Percentiles rank a stretch among this genome's conserved stretches.
Evolutionary conservation across 2,329 filamentous ascomycete species (phyloP).

Genomic region (Thelonectria blattea): DNA sequence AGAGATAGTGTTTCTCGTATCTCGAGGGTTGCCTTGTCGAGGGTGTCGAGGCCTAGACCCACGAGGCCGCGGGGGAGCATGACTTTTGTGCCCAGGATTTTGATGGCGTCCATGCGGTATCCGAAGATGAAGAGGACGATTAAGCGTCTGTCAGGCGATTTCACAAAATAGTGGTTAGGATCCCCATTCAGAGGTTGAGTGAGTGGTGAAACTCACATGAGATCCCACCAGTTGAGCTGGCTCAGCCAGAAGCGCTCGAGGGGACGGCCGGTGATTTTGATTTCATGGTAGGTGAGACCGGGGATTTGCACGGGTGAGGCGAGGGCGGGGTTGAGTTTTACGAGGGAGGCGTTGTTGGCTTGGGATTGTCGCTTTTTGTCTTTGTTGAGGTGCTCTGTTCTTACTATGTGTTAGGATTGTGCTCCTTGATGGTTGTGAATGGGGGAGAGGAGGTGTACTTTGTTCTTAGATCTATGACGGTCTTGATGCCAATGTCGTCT

Average conservation of each 20-base stretch:
- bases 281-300: constrained; percentile 66
- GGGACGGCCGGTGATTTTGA: constrained; percentile 75
- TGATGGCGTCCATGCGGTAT: constrained; percentile 72
- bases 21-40: constrained; percentile 70
- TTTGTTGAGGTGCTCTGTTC: constrained; percentile 76
- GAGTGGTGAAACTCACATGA: constrained; percentile 55
- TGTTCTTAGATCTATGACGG: constrained; percentile 80
- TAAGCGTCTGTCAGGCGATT: constrained; percentile 46
- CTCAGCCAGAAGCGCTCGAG: constrained; percentile 73
- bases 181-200: not conserved
- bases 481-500: constrained; percentile 68
- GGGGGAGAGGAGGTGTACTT: constrained; percentile 62
- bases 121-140: constrained; percentile 68
- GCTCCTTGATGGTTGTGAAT: not conserved
- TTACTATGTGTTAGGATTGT: constrained; percentile 39
- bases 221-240: constrained; percentile 70
- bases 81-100: constrained; percentile 71
- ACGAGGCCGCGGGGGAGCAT: constrained; percentile 75
- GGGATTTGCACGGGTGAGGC: constrained; percentile 66
- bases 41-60: constrained; percentile 71
- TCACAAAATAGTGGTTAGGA: not conserved
- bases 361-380: constrained; percentile 64
- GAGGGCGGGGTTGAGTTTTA: constrained; percentile 53
- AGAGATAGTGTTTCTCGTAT: constrained; percentile 51
- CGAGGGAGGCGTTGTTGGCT: constrained; percentile 47